Evolutionary conservation across 2,329 filamentous ascomycete species (phyloP).

Genomic region (Fusarium sp.): DNA sequence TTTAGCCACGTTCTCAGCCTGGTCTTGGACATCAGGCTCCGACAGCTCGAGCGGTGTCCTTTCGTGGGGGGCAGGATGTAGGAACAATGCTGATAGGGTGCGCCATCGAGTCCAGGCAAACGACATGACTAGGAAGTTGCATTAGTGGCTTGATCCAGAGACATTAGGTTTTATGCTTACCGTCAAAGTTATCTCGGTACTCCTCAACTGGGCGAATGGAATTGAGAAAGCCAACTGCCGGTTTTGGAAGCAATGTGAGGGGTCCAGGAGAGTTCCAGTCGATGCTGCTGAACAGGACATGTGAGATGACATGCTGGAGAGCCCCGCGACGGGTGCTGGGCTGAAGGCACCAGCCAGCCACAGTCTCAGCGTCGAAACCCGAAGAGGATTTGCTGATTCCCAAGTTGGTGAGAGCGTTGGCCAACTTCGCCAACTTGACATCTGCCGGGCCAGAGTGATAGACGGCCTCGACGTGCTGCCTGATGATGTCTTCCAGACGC

Average conservation of each 20-base stretch:
- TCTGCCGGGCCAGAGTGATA: background rate
- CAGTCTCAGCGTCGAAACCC: background rate
- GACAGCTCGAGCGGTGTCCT: background rate
- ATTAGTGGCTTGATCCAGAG: background rate
- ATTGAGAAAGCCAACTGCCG: background rate
- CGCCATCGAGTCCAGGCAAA: conserved; percentile 6
- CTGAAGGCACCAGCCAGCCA: background rate
- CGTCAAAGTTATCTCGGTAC: background rate
- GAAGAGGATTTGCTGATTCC: background rate
- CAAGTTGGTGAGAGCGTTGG: background rate
- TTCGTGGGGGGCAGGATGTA: background rate
- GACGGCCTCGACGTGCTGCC: background rate
- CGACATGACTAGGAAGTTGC: background rate
- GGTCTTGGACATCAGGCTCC: background rate
- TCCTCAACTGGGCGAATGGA: background rate
- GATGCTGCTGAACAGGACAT: background rate
- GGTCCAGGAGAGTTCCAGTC: background rate
- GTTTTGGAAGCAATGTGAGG: background rate
- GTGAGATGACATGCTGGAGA: background rate
- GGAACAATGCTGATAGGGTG: conserved; percentile 2
- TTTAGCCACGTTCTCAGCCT: background rate
- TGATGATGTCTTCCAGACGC: background rate
- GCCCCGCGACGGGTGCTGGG: background rate
- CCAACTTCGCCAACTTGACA: background rate
- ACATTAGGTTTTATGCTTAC: background rate